Conservation (phyloP, 768 basidiomycete species). For the Mycena albidolilacea region DNA sequence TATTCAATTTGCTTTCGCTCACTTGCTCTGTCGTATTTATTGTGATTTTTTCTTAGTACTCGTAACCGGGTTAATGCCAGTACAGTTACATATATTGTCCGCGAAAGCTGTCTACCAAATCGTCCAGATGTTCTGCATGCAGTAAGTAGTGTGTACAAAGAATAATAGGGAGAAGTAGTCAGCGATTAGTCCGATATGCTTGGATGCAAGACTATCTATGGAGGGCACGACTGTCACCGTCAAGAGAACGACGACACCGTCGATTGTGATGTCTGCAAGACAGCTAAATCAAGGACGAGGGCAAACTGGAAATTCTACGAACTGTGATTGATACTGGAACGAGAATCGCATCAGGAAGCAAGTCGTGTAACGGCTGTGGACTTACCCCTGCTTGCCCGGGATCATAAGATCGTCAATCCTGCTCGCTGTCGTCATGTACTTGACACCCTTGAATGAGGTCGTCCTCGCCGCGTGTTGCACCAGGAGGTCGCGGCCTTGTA, state of each 20-base stretch:
- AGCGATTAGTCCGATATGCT: neutral
- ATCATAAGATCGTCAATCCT: conserved; percentile 1
- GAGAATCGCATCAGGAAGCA: neutral
- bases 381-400: conserved; percentile 15
- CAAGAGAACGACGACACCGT: conserved; percentile 21
- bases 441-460: conserved; percentile 17
- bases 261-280: conserved; percentile 21
- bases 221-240: neutral
- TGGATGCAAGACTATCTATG: neutral
- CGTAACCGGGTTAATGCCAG: too few species aligned
- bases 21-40: conserved; percentile 8
- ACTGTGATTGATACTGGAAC: conserved; percentile 14
- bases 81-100: neutral
- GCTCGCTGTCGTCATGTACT: conserved; percentile 16
- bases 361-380: neutral
- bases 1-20: neutral
- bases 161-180: neutral
- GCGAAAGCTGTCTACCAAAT: neutral
- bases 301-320: neutral
- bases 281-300: neutral
- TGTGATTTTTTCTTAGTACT: neutral
- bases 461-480: conserved; percentile 10
- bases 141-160: neutral
- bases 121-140: neutral
- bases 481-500: conserved; percentile 27